Evolutionary conservation across 331 rosid genomes (phyloP).

Genomic region (Malus hybrid): DNA sequence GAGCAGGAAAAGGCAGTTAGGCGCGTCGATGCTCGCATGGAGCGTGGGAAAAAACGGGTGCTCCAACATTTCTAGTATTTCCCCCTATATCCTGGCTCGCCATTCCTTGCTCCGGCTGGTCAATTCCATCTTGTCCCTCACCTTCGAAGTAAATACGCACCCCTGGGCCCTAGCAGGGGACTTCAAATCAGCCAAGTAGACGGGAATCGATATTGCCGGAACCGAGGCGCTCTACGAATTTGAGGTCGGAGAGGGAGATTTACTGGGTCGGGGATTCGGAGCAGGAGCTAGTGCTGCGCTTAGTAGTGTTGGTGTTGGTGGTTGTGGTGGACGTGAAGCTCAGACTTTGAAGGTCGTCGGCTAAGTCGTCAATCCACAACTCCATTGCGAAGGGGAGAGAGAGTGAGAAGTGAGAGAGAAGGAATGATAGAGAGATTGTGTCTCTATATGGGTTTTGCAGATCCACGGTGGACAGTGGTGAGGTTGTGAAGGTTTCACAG

Average conservation of each 20-base stretch:
- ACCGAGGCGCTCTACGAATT: slow-evolving; percentile 55
- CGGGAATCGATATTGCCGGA: slow-evolving; percentile 76
- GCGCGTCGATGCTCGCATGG: slow-evolving; percentile 58
- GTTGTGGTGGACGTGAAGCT: slow-evolving; percentile 67
- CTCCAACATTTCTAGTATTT: slow-evolving; percentile 56
- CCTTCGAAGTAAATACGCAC: slow-evolving; percentile 61
- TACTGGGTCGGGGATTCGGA: slow-evolving; percentile 48
- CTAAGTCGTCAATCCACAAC: slow-evolving; percentile 55
- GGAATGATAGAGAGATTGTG: not conserved
- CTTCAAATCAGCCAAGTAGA: slow-evolving; percentile 54
- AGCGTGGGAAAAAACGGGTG: slow-evolving; percentile 78
- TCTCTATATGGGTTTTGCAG: not conserved
- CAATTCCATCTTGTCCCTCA: slow-evolving; percentile 72
- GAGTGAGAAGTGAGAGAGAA: not conserved
- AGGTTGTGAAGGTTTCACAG: too few relatives aligned
- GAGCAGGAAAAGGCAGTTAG: slow-evolving; percentile 57
- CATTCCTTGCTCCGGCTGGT: slow-evolving; percentile 68
- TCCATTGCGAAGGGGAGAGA: slow-evolving; percentile 37
- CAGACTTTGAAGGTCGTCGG: slow-evolving; percentile 70
- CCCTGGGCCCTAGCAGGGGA: not conserved
- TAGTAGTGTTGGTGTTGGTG: slow-evolving; percentile 10
- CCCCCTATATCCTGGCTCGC: slow-evolving; percentile 65
- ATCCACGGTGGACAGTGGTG: too few relatives aligned
- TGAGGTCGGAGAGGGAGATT: slow-evolving; percentile 58
- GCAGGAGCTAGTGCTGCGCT: slow-evolving; percentile 66